Base-by-base conservation (phyloP, 2,329 filamentous ascomycete genomes). In the Fusarium udum region DNA sequence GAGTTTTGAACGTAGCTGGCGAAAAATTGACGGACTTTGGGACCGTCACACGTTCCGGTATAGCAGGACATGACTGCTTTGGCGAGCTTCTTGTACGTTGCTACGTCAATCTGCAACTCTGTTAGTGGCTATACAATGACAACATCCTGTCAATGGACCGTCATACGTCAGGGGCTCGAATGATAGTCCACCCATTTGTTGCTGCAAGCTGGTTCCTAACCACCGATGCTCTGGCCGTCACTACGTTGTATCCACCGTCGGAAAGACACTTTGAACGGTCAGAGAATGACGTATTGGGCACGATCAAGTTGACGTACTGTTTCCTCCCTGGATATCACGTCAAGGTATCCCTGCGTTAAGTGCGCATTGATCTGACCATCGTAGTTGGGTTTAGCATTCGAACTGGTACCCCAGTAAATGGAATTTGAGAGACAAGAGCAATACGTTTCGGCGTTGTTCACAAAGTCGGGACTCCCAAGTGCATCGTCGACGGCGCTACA, bases 1-100 rank as follows among this genome's bases (percentile, higher is more conserved):
- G 66, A 42, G 22, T 67, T 61, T 15, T 45, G 40, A 18, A 71
- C 52, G 20, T 62, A 70, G 22, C 18, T 28, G 6, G 49, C 40
- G 32, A 70, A 71, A 28, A 67, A 49, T 6, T 45, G 24, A 31
- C 57, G 53, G 18, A 59, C 37, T 36, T 64, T 69, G 8, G 53
- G 31, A 12, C 46, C 48, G 5, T 69, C 60, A 10, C 60, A 69
- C 10, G 48, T 28, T 18, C 39, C 36, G 4, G n/a, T 11, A 10
- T 64, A 26, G 8, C 59, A 70, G 3, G 40, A 20, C 6, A 16
- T 26, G 7, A 55, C 31, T 18, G 65, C 62, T 7, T 18, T 14
- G 2, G 31, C n/a, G 3, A 68, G 48, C 26, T 28, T 49, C 8
- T 6, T 57, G 22, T 67, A 67, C 2, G 26, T 26, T 20, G 43